Conservation (phyloP, 208 protist species). For the Crithidia bombi region DNA sequence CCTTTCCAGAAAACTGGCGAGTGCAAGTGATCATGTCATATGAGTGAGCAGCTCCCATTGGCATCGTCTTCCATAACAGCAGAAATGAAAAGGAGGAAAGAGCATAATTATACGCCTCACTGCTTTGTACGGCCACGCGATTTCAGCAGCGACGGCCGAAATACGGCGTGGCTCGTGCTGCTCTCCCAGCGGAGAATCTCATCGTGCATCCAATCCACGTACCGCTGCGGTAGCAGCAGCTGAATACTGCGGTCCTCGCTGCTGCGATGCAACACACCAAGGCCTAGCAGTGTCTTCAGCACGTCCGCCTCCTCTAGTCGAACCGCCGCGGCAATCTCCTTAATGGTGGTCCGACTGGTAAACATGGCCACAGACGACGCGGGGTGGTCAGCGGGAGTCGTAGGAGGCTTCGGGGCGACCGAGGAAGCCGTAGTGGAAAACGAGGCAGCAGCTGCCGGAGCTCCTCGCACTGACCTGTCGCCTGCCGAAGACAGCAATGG, state of each 20-base stretch:
- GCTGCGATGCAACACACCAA: slow-evolving; percentile 83
- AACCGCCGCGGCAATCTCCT: slow-evolving; percentile 62
- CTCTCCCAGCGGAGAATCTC: slow-evolving; percentile 30
- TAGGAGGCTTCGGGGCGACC: neutral
- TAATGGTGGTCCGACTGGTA: slow-evolving; percentile 32
- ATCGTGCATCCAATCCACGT: slow-evolving; percentile 48
- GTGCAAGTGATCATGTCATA: no score
- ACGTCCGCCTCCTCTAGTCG: slow-evolving; percentile 84
- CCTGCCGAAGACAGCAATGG: no score
- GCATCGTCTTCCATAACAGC: slow-evolving; percentile 2
- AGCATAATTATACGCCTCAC: slow-evolving; percentile 1
- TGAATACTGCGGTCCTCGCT: slow-evolving; percentile 63
- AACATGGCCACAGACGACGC: neutral
- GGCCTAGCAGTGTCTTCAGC: slow-evolving; percentile 62
- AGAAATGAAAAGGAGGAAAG: slow-evolving; percentile 13
- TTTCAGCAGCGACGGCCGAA: slow-evolving; percentile 47
- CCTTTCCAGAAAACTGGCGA: no score
- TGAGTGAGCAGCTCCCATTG: no score
- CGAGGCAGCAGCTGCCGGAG: no score
- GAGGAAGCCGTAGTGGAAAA: neutral
- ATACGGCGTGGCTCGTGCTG: slow-evolving; percentile 41
- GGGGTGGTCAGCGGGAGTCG: no score
- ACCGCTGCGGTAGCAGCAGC: slow-evolving; percentile 66
- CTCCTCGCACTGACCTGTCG: no score
- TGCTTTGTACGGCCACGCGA: neutral